Conservation (phyloP, 1,284 basidiomycete species). For the Ganoderma resinaceum region DNA sequence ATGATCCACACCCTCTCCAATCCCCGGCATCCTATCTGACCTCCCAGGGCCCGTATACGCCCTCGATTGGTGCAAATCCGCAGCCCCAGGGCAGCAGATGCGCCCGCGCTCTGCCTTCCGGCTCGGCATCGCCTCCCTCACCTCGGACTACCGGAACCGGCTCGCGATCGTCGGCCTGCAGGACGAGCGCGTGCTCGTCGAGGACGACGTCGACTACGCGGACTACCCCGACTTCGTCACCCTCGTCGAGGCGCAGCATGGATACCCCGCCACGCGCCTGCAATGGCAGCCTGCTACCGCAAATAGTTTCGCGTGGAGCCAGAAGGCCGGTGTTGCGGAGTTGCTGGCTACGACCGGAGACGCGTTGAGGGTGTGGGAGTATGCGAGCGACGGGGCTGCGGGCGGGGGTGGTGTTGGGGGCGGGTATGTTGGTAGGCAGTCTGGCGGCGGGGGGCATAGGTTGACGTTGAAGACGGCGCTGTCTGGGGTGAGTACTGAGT, state of each 20-base stretch:
- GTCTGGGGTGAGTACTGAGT: slow-evolving; percentile 81
- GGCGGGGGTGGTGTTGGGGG: slow-evolving; percentile 58
- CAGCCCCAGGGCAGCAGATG: slow-evolving; percentile 73
- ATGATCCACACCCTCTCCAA: slow-evolving; percentile 1
- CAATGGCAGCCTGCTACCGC: slow-evolving; percentile 84
- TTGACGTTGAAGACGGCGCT: slow-evolving; percentile 72
- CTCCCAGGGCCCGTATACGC: slow-evolving; percentile 80
- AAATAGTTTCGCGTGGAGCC: slow-evolving; percentile 65
- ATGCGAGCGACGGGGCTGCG: slow-evolving; percentile 64
- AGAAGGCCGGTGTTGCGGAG: slow-evolving; percentile 70
- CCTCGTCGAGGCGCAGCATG: slow-evolving; percentile 80
- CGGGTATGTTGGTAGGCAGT: slow-evolving; percentile 75
- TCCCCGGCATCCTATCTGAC: slow-evolving; percentile 12
- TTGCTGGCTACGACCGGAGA: slow-evolving; percentile 92
- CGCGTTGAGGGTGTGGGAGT: slow-evolving; percentile 90
- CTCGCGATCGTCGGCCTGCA: slow-evolving; percentile 85
- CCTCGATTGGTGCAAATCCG: slow-evolving; percentile 85
- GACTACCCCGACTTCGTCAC: slow-evolving; percentile 85
- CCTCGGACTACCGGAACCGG: slow-evolving; percentile 81
- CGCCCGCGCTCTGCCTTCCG: slow-evolving; percentile 82
- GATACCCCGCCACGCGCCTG: slow-evolving; percentile 84
- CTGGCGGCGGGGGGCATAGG: slow-evolving; percentile 62
- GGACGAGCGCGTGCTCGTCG: slow-evolving; percentile 82
- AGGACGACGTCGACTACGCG: slow-evolving; percentile 70
- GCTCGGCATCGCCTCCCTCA: slow-evolving; percentile 80